Base-by-base conservation (phyloP, 164 flowering plant species). In the Buxus sempervirens region DNA sequence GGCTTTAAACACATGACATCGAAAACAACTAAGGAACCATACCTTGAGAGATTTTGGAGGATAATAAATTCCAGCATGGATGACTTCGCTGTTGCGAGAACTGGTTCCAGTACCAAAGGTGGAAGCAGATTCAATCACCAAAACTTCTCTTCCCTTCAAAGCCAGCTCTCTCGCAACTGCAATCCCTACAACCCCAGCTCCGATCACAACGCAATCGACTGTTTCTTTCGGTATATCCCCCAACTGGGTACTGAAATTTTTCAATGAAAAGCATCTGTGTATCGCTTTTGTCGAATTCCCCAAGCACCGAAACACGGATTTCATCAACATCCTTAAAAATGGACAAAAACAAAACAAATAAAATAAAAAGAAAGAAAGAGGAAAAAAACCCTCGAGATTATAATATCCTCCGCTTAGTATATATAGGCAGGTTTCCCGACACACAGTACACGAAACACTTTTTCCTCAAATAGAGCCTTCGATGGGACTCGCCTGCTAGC, bases 151-250 rank as follows among this genome's bases (percentile, higher is more conserved):
- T n/a, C 90, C 90, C 23, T 72, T 78, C 63, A 79, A 48, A 10
- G 90, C 77, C 1, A 90, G 80, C 75, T 79, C 87, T 75, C 93
- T 82, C 9, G 97, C 97, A 41, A 87, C 75, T 13, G 97, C 90
- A 5, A 88, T 38, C 55, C 98, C 98, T 32, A 94, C 95, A 10
- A 90, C 82, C 20, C 98, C 97, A 0, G 93, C 97, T n/a, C 98
- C 98, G 13, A 94, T 87, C 75, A 94, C 96, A 62, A 90, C 90
- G 72, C 89, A 88, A 69, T 94, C 98, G 23, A 76, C 92, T 41
- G 20, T 83, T 82, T 88, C 98, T 67, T 74, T 82, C 5, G 90
- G 75, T 32, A 63, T 59, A 26, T 58, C 45, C 16, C 45, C 67
- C 1, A 55, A 23, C 21, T 38, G 60, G 45, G 45, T 64, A 21